phyloP scores from a whole-genome alignment of 73 alveolate genomes.

The Symbiodinium natans region DNA sequence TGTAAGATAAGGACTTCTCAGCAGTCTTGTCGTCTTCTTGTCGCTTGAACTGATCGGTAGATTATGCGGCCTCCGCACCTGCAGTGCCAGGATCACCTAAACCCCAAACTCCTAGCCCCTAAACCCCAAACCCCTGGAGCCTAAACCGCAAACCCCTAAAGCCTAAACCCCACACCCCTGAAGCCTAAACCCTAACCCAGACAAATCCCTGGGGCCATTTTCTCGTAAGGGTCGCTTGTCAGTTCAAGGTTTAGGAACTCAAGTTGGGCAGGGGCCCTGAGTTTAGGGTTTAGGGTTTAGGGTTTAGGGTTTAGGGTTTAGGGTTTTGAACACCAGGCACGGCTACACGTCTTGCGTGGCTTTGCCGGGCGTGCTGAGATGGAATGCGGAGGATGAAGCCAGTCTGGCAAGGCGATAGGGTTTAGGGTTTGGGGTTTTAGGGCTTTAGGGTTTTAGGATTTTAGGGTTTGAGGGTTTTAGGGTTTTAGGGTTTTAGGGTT shows the following conservation, averaged over 20 bases:
- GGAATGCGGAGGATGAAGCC: constrained; percentile 54
- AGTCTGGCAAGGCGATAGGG: constrained; percentile 10
- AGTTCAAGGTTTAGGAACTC: neutral
- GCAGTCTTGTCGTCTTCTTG: too few species aligned
- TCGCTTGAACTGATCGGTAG: too few species aligned
- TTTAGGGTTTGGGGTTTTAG: neutral
- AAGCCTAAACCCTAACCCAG: too few species aligned
- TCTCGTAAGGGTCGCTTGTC: too few species aligned
- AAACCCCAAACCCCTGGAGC: too few species aligned
- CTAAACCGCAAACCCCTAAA: too few species aligned
- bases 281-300: neutral
- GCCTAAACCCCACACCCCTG: too few species aligned
- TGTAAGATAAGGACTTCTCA: too few species aligned
- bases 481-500: neutral
- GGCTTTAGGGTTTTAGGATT: neutral
- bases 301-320: neutral
- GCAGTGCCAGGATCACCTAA: too few species aligned
- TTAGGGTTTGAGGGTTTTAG: neutral
- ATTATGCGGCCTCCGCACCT: too few species aligned
- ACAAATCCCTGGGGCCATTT: too few species aligned
- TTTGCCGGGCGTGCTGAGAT: constrained; percentile 64
- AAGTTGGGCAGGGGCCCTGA: neutral
- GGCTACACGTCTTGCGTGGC: constrained; percentile 91
- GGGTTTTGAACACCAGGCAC: neutral
- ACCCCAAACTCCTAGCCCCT: too few species aligned